These are phyloP conservation scores for Rhizophora mangle DNA, from an alignment of 345 rosid species.

Conservation along the genomic window DNA sequence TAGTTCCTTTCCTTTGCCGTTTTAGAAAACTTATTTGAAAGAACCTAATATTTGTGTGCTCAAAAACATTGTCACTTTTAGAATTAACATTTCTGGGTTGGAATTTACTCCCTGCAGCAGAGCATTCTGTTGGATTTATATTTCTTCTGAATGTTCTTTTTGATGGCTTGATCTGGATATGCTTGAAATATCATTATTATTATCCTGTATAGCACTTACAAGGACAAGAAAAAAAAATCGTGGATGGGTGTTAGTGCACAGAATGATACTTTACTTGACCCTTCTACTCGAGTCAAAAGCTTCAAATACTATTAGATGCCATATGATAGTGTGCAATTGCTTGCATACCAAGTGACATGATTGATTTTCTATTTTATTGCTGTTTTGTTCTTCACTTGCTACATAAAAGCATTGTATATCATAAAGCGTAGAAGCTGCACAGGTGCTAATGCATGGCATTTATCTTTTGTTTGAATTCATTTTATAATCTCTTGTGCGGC, in stretches of 20 bases:
- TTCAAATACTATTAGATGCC: not conserved
- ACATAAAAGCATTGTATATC: not conserved
- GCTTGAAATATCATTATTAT: not conserved
- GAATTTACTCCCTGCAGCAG: not conserved
- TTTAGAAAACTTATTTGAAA: slow-evolving; percentile 24
- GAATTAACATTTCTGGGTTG: too few species aligned
- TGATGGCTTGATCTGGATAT: not conserved
- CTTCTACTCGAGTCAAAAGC: not conserved
- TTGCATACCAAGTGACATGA: not conserved
- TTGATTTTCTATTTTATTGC: slow-evolving; percentile 1
- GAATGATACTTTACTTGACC: too few species aligned
- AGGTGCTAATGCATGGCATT: not conserved
- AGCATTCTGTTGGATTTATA: not conserved
- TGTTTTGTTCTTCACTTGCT: not conserved
- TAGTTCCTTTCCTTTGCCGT: slow-evolving; percentile 28
- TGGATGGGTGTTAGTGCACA: not conserved
- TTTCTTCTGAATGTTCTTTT: not conserved
- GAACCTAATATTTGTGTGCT: slow-evolving; percentile 35
- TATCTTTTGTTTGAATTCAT: not conserved
- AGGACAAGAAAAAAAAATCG: slow-evolving; percentile 22
- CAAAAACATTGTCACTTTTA: slow-evolving; percentile 15
- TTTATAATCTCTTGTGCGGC: not conserved
- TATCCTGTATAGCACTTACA: slow-evolving; percentile 24
- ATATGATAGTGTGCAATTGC: not conserved
- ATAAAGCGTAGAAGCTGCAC: not conserved